Percentiles rank a stretch among this genome's conserved stretches.
Evolutionary conservation across 2,329 filamentous ascomycete genomes (phyloP).

Genomic region (Rhynchosporium agropyri): DNA sequence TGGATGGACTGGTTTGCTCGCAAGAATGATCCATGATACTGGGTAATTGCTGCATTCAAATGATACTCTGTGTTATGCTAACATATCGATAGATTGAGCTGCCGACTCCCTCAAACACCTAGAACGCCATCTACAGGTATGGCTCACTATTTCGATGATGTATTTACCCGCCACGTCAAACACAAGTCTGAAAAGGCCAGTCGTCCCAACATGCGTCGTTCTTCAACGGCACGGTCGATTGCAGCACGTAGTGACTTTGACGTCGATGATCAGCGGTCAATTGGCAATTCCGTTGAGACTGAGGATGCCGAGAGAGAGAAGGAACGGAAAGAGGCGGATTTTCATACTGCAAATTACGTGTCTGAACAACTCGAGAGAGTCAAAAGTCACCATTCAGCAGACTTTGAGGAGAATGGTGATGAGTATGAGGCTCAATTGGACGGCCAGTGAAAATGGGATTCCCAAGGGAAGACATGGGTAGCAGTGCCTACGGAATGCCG

Average conservation of each 20-base stretch:
- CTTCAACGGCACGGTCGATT: constrained; percentile 82
- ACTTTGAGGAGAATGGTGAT: constrained; percentile 51
- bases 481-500: neutral
- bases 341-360: constrained; percentile 80
- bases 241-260: constrained; percentile 78
- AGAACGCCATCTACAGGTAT: constrained; percentile 82
- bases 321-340: constrained; percentile 59
- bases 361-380: constrained; percentile 77
- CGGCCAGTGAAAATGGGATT: constrained; percentile 30
- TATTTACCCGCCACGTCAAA: constrained; percentile 64
- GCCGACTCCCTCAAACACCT: constrained; percentile 89
- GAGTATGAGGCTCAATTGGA: constrained; percentile 64
- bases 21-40: constrained; percentile 96
- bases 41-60: constrained; percentile 59
- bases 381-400: constrained; percentile 51
- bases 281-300: constrained; percentile 49
- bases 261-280: constrained; percentile 45
- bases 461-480: neutral
- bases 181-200: constrained; percentile 45
- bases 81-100: constrained; percentile 68
- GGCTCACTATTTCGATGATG: constrained; percentile 93
- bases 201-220: constrained; percentile 67
- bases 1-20: constrained; percentile 94
- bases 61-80: constrained; percentile 42
- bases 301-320: constrained; percentile 55